Base-by-base conservation (phyloP, 1,284 basidiomycete genomes). In the Schizopora paradoxa region DNA sequence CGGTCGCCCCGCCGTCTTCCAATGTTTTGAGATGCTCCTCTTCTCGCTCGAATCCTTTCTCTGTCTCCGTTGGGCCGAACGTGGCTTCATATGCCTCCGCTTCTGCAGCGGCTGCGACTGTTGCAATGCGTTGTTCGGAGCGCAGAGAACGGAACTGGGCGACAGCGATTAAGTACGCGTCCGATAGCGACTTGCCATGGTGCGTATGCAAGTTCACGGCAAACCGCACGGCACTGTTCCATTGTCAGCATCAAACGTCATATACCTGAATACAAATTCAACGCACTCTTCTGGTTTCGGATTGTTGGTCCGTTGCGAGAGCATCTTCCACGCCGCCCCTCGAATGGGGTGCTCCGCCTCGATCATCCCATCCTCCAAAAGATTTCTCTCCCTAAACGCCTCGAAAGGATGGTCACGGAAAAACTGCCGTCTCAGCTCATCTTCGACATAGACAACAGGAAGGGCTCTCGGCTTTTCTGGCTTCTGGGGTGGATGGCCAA, bases 371-470 rank as follows among this genome's bases (percentile, higher is more conserved):
- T 71, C 72, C 67, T 99, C 95, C 1, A 89, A 79, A 41, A 99
- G 65, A 8, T 77, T 83, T 11, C 76, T 72, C 2, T 91, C 83
- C 32, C 93, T 76, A 63, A 94, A 87, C 1, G 91, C 86, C 67
- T 99, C 94, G 62, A 97, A 98, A 2, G 95, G 93, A 61, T 97
- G 94, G 67, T 99, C 95, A 43, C 76, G 73, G 71, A 94, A 98
- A 74, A 99, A 99, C 63, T 91, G 90, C 45, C 81, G 73, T 36
- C 95, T 81, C 43, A 98, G 72, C 49, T 77, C 73, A 66, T 99
- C 95, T 61, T 94, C 91, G 23, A 87, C 56, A 63, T 95, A 97
- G 40, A 77, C 72, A 49, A 98, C 77, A 7, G 79, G 74, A 47
- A 77, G 57, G 0, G 87, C 81, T 10, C 69, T 68, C 10, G 75